Base-by-base conservation (phyloP, 164 flowering plant species). In the Tetracentron sinense region DNA sequence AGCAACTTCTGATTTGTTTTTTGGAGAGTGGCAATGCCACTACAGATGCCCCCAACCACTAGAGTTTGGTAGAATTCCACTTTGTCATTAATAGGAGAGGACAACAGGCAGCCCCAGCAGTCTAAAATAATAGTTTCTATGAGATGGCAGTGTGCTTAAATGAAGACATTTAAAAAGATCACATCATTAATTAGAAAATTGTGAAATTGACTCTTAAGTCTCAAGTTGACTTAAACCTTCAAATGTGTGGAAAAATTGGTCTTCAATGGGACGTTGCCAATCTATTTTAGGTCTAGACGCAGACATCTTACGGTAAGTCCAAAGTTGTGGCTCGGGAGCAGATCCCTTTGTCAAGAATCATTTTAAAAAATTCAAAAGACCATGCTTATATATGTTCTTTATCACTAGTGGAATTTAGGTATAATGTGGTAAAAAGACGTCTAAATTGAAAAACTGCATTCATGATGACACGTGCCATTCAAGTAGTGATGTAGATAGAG, bases 11-110 rank as follows among this genome's bases (percentile, higher is more conserved):
- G n/a, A n/a, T n/a, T n/a, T n/a, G n/a, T n/a, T n/a, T n/a, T n/a
- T 33, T 31, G 42, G 28, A 63, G 63, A 74, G 83, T 83, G 82
- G 77, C 58, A 67, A 22, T 58, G 60, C 73, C 82, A 80, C 82
- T 77, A 65, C 20, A 46, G 56, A 27, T 58, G 76, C 71, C 75
- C 28, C 28, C n/a, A 67, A 17, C 78, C 75, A 22, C 54, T 8
- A 48, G 64, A 59, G 74, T 69, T 77, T 63, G 83, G 81, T 58
- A 38, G 56, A 60, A 69, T 31, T 52, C 81, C 81, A 75, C 56
- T 42, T 33, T 50, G 33, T 64, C 19, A 15, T 21, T 26, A 54
- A 65, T 61, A 69, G 54, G 23, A 54, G 61, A 30, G 49, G 42
- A 23, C 17, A 30, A 23, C 14, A 50, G 22, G 42, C 57, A 38